Conservation (phyloP, 176 grass and related monocot species). For the Rhynchospora tenuis region DNA sequence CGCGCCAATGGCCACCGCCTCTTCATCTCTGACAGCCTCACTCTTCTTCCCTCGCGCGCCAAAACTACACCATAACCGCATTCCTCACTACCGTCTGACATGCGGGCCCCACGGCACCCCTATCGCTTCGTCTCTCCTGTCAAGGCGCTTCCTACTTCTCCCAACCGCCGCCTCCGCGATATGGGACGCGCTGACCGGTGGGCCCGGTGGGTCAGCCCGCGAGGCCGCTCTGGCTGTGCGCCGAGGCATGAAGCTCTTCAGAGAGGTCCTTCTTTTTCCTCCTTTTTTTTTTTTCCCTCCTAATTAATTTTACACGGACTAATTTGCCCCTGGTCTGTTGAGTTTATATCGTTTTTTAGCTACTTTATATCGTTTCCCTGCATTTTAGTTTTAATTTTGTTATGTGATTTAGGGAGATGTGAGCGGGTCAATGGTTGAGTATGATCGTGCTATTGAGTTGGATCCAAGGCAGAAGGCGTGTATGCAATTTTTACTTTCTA, state of each 20-base stretch:
- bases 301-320: not conserved
- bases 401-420: constrained; percentile 53
- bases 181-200: constrained; percentile 65
- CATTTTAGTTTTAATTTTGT: not conserved
- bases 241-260: constrained; percentile 77
- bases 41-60: constrained; percentile 8
- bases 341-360: too few species aligned
- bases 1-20: constrained; percentile 1
- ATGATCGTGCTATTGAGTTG: constrained; percentile 63
- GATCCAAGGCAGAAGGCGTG: constrained; percentile 71
- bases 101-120: not conserved
- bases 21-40: not conserved
- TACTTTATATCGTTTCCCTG: not conserved
- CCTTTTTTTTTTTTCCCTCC: not conserved
- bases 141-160: constrained; percentile 52
- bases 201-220: constrained; percentile 23
- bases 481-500: constrained; percentile 19
- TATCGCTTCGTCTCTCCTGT: constrained; percentile 4
- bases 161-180: constrained; percentile 32
- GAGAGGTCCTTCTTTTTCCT: constrained; percentile 31
- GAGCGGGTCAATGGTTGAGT: constrained; percentile 56
- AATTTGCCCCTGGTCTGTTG: not conserved
- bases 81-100: not conserved
- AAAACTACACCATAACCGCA: not conserved
- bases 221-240: constrained; percentile 50